A percentile compares a stretch with the other conserved stretches of the same genome.
Evolutionary conservation across 2,329 filamentous ascomycete genomes (phyloP).

Genomic region (Scortechinia acanthostroma): DNA sequence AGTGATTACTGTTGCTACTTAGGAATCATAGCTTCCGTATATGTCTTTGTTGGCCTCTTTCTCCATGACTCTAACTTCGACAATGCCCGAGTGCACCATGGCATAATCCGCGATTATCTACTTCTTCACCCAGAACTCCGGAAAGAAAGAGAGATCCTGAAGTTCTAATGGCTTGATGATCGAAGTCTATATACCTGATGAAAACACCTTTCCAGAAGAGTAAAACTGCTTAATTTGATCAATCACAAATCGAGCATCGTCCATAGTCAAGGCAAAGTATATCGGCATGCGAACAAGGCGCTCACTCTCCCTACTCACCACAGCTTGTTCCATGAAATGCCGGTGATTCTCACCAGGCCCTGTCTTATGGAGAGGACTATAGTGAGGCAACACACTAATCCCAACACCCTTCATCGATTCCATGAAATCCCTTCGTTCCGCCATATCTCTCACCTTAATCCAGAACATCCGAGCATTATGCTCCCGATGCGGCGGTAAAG

Average conservation of each 20-base stretch:
- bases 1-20: too few species aligned
- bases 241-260: background rate
- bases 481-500: background rate
- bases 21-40: too few species aligned
- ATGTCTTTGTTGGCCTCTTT: too few species aligned
- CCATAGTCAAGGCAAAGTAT: background rate
- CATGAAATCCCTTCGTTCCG: background rate
- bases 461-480: conserved; percentile 5
- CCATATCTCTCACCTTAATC: background rate
- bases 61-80: too few species aligned
- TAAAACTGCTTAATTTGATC: background rate
- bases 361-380: background rate
- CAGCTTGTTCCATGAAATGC: background rate
- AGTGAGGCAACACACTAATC: background rate
- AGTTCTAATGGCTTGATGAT: too few species aligned
- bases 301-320: background rate
- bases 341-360: background rate
- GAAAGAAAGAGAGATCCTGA: too few species aligned
- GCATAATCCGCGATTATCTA: too few species aligned
- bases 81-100: too few species aligned
- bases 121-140: too few species aligned
- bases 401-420: background rate
- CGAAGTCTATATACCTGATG: too few species aligned
- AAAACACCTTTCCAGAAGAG: too few species aligned
- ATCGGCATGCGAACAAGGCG: background rate